Conservation (phyloP, 768 basidiomycete species). For the Atractiella rhizophila region DNA sequence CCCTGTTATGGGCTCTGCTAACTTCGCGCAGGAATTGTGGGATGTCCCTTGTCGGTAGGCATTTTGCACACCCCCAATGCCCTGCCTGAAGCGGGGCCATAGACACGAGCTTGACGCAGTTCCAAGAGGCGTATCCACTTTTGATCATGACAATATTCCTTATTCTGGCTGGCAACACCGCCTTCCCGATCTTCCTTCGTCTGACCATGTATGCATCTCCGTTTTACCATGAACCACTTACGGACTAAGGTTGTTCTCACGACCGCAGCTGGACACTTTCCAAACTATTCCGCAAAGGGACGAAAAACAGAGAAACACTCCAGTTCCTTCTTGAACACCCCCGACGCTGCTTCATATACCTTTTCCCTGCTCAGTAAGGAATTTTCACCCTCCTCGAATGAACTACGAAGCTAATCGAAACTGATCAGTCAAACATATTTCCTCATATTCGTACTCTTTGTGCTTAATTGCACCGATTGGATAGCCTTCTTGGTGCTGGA, state of each 20-base stretch:
- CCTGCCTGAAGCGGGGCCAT: neutral
- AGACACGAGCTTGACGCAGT: slow-evolving; percentile 77
- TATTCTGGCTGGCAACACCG: slow-evolving; percentile 78
- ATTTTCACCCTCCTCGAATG: slow-evolving; percentile 9
- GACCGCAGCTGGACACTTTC: slow-evolving; percentile 47
- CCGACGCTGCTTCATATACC: slow-evolving; percentile 27
- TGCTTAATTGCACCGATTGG: slow-evolving; percentile 38
- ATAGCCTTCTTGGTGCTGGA: slow-evolving; percentile 70
- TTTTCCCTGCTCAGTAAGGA: slow-evolving; percentile 11
- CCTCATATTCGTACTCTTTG: neutral
- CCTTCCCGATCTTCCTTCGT: slow-evolving; percentile 37
- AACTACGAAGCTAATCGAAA: too few relatives aligned
- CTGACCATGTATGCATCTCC: too few relatives aligned
- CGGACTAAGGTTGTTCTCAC: too few relatives aligned
- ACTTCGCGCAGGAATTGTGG: slow-evolving; percentile 43
- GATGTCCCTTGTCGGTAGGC: slow-evolving; percentile 36
- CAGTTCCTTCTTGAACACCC: slow-evolving; percentile 88
- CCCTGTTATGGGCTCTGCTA: neutral
- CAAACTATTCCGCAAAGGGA: slow-evolving; percentile 34
- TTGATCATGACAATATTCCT: slow-evolving; percentile 38
- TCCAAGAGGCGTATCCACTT: slow-evolving; percentile 33
- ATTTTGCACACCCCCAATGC: neutral
- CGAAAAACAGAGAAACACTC: slow-evolving; percentile 48
- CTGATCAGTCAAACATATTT: neutral
- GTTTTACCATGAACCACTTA: too few relatives aligned